Conservation (phyloP, 331 rosid genomes). For the Phaseolus coccineus region DNA sequence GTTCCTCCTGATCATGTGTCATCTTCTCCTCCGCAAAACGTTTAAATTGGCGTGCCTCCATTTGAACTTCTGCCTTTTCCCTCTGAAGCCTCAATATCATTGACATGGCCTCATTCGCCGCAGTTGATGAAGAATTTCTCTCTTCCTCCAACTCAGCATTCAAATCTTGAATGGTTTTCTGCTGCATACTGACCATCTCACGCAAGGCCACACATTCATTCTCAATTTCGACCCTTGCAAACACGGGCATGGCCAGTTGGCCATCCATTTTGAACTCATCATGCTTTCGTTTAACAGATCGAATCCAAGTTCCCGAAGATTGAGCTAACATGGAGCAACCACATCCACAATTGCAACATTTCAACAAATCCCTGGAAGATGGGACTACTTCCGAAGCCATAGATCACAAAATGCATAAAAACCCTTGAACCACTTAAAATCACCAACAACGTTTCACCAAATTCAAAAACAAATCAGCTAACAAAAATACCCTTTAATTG, state of each 20-base stretch:
- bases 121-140: constrained; percentile 90
- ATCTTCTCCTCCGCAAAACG: constrained; percentile 90
- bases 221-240: constrained; percentile 72
- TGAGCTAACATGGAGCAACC: constrained; percentile 60
- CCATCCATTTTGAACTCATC: constrained; percentile 66
- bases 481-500: constrained; percentile 5
- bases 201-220: constrained; percentile 86
- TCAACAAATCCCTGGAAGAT: constrained; percentile 60
- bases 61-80: constrained; percentile 97
- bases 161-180: constrained; percentile 73
- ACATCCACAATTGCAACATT: constrained; percentile 73
- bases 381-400: constrained; percentile 70
- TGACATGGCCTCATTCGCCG: constrained; percentile 97
- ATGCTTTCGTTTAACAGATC: constrained; percentile 81
- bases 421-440: constrained; percentile 39
- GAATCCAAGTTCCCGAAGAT: constrained; percentile 74
- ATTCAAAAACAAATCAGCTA: constrained; percentile 15
- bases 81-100: constrained; percentile 98
- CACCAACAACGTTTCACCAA: constrained; percentile 35
- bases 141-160: constrained; percentile 90
- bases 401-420: constrained; percentile 48
- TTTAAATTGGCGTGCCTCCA: constrained; percentile 98
- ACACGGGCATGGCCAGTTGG: constrained; percentile 56
- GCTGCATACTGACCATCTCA: constrained; percentile 78
- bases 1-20: constrained; percentile 86